These are phyloP conservation scores for Sclerotinia nivalis DNA, from an alignment of 2,329 filamentous ascomycete genomes.

Conservation along the genomic window DNA sequence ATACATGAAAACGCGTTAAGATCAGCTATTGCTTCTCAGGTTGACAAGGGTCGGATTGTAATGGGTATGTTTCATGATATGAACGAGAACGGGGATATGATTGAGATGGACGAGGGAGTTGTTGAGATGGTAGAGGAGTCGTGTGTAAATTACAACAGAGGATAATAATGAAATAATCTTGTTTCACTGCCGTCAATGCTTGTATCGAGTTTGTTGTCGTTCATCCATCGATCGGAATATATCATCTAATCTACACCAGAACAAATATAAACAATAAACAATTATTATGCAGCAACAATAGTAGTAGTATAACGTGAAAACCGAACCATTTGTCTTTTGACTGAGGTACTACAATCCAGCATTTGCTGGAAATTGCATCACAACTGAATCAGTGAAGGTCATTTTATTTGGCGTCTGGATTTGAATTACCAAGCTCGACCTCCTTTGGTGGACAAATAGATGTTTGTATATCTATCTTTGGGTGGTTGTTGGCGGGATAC, in stretches of 20 bases:
- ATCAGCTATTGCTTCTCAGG: too few relatives aligned
- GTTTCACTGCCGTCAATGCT: not conserved
- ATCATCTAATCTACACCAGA: not conserved
- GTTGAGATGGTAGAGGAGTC: not conserved
- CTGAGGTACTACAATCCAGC: too few relatives aligned
- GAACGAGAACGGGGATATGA: not conserved
- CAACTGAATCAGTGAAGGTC: too few relatives aligned
- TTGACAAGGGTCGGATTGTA: too few relatives aligned
- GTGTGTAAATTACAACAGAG: not conserved
- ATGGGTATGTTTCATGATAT: not conserved
- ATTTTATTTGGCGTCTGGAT: too few relatives aligned
- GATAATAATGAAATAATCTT: not conserved
- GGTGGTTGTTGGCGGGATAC: too few relatives aligned
- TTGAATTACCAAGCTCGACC: too few relatives aligned
- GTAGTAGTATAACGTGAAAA: not conserved
- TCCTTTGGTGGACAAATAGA: too few relatives aligned
- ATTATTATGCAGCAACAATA: not conserved
- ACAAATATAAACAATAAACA: not conserved
- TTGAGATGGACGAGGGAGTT: not conserved
- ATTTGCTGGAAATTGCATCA: too few relatives aligned
- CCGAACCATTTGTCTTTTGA: too few relatives aligned
- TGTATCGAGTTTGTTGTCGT: not conserved
- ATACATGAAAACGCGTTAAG: too few relatives aligned
- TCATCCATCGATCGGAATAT: not conserved
- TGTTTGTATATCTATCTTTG: too few relatives aligned